phyloP scores from a whole-genome alignment of 1,284 basidiomycete species.

The Gymnopus androsaceus region DNA sequence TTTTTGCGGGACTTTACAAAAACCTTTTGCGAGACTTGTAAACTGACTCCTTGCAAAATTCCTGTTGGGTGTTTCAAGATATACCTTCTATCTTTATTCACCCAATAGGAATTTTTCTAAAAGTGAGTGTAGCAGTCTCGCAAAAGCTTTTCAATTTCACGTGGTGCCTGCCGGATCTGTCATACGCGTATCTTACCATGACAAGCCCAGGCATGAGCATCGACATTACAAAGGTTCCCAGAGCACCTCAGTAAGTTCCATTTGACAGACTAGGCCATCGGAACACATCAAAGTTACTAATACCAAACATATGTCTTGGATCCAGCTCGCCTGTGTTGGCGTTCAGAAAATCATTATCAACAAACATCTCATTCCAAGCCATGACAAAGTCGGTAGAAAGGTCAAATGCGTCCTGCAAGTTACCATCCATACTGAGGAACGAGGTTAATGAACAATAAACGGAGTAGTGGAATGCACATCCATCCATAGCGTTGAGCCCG shows the following conservation, averaged over 20 bases:
- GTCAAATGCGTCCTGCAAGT: slow-evolving; percentile 85
- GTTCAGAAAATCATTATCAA: slow-evolving; percentile 85
- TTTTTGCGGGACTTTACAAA: too few relatives aligned
- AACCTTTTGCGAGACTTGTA: too few relatives aligned
- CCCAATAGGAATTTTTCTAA: too few relatives aligned
- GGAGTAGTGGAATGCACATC: slow-evolving; percentile 89
- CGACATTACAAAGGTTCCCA: slow-evolving; percentile 78
- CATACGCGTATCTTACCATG: too few relatives aligned
- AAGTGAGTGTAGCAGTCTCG: too few relatives aligned
- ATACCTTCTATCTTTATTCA: too few relatives aligned
- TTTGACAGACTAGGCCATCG: slow-evolving; percentile 87
- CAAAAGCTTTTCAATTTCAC: too few relatives aligned
- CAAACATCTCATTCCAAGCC: slow-evolving; percentile 89
- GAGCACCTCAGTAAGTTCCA: slow-evolving; percentile 74
- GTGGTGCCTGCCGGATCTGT: too few relatives aligned
- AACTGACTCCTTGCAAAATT: too few relatives aligned
- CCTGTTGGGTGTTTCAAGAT: too few relatives aligned
- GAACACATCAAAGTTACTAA: slow-evolving; percentile 91
- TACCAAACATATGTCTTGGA: slow-evolving; percentile 86
- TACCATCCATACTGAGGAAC: slow-evolving; percentile 92
- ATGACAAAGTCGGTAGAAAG: slow-evolving; percentile 78
- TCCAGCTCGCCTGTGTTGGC: slow-evolving; percentile 66
- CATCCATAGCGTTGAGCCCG: slow-evolving; percentile 67
- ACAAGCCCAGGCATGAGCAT: slow-evolving; percentile 89
- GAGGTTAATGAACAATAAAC: slow-evolving; percentile 82